Percentiles rank a stretch among this genome's conserved stretches.
These are phyloP conservation scores for Begonia loranthoides DNA, from an alignment of 306 rosid species.

Conservation along the genomic window DNA sequence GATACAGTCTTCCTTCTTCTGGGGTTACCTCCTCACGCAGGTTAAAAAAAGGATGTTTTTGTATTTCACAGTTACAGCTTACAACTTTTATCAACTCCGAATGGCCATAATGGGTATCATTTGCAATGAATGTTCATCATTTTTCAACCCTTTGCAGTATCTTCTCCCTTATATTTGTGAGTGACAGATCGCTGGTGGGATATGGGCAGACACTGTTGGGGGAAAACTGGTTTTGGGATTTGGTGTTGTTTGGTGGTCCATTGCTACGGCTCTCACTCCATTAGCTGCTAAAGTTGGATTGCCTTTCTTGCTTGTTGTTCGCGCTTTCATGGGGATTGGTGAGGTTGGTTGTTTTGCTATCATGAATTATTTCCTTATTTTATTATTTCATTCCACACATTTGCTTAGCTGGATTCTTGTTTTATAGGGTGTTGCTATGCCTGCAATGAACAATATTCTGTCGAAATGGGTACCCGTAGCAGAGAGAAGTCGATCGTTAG, in stretches of 20 bases:
- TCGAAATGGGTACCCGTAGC: constrained; percentile 98
- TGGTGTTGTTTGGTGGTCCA: constrained; percentile 94
- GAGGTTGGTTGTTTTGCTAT: constrained; percentile 46
- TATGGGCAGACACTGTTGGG: constrained; percentile 95
- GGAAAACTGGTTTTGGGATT: constrained; percentile 87
- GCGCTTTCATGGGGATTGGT: constrained; percentile 95
- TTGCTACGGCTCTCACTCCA: constrained; percentile 79
- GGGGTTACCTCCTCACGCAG: constrained; percentile 99
- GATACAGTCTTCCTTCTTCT: constrained; percentile 96
- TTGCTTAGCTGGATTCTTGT: neutral
- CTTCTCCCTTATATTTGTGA: no score
- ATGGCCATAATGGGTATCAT: no score
- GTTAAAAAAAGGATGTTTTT: constrained; percentile 16
- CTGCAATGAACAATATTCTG: constrained; percentile 95
- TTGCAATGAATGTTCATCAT: no score
- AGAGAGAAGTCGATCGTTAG: constrained; percentile 90
- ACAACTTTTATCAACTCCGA: no score
- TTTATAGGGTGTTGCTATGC: constrained; percentile 98
- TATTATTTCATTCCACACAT: no score
- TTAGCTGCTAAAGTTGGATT: constrained; percentile 87
- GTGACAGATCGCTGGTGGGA: constrained; percentile 91
- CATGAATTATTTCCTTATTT: neutral
- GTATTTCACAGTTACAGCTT: no score
- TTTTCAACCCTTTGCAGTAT: no score
- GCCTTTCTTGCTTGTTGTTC: constrained; percentile 80